These are phyloP conservation scores for Juncus inflexus DNA, from an alignment of 176 grass and related monocot species.

Conservation along the genomic window DNA sequence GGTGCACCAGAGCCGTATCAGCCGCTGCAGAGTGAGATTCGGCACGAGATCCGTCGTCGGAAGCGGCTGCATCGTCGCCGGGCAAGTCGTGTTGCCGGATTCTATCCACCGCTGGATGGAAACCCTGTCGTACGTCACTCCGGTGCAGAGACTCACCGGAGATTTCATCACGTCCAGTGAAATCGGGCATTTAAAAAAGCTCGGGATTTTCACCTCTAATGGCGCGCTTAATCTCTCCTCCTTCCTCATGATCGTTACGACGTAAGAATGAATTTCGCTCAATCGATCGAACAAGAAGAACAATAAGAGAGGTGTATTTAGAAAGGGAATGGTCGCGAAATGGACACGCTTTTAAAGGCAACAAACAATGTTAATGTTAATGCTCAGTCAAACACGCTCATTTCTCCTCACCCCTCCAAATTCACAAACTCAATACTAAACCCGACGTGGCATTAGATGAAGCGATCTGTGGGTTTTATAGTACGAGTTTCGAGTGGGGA, in stretches of 20 bases:
- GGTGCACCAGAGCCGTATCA: conserved; percentile 67
- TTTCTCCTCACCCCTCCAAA: background rate
- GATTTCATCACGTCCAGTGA: conserved; percentile 96
- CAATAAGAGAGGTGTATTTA: conserved; percentile 19
- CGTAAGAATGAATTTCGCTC: background rate
- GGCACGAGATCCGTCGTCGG: conserved; percentile 63
- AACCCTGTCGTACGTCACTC: conserved; percentile 85
- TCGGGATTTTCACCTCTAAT: conserved; percentile 71
- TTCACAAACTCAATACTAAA: background rate
- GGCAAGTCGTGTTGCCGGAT: conserved; percentile 83
- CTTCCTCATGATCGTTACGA: conserved; percentile 27
- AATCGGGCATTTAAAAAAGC: conserved; percentile 89
- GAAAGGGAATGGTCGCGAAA: conserved; percentile 25
- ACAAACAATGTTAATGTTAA: too few relatives aligned
- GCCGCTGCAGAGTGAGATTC: conserved; percentile 69
- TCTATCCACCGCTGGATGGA: conserved; percentile 93
- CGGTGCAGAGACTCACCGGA: conserved; percentile 92
- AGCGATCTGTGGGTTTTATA: too few relatives aligned
- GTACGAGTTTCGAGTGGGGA: conserved; percentile 13
- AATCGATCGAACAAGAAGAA: conserved; percentile 6
- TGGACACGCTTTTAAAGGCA: conserved; percentile 13
- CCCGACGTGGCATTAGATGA: background rate
- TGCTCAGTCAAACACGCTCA: conserved; percentile 17
- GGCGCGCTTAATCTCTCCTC: conserved; percentile 31
- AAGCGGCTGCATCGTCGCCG: conserved; percentile 75